Evolutionary conservation across 495 filamentous ascomycete genomes (phyloP), one percentile per base, ranked within the genome.

Genomic region (Parachaetomium inaequale): DNA sequence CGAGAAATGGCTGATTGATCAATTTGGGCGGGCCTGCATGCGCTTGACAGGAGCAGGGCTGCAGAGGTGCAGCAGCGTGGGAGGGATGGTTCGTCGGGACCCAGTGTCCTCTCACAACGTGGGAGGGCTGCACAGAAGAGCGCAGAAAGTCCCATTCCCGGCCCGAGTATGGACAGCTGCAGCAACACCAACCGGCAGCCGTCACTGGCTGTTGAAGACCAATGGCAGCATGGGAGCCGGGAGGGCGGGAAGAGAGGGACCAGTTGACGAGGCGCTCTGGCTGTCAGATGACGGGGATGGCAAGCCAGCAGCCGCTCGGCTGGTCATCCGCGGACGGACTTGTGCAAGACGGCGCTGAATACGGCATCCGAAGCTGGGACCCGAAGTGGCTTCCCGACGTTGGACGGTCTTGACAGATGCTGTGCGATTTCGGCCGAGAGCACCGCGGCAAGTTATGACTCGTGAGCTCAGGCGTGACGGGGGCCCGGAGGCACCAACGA

Each of bases 1-100:
- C 26, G n/a, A 32, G 26, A 55, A 36, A 17, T 5, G 2, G 46
- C 26, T 46, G 28, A 49, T 61, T 61, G 59, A 61, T 4, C 55
- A 57, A 50, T 59, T 17, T 26, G 29, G 23, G n/a, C n/a, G n/a
- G 28, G 15, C 40, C 17, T 43, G 25, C 14, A 19, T 34, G 28
- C 23, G 29, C 19, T 26, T 26, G 43, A 36, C 28, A 43, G 55
- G 43, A 49, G 43, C 55, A 58, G 43, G 3, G 43, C 8, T 19
- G 19, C 21, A 21, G 43, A 57, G 23, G 36, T 43, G 53, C 36
- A 43, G 53, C 3, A 43, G n/a, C 32, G 51, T 50, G 26, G 46
- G 26, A 50, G 26, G 46, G 26, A 50, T 50, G 51, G 51, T 38
- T 36, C n/a, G 31, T 28, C 10, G 23, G 29, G 29, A 40, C 14